These are phyloP conservation scores for Triticum monococcum DNA, from an alignment of 176 grass and related monocot genomes.

Conservation along the genomic window DNA sequence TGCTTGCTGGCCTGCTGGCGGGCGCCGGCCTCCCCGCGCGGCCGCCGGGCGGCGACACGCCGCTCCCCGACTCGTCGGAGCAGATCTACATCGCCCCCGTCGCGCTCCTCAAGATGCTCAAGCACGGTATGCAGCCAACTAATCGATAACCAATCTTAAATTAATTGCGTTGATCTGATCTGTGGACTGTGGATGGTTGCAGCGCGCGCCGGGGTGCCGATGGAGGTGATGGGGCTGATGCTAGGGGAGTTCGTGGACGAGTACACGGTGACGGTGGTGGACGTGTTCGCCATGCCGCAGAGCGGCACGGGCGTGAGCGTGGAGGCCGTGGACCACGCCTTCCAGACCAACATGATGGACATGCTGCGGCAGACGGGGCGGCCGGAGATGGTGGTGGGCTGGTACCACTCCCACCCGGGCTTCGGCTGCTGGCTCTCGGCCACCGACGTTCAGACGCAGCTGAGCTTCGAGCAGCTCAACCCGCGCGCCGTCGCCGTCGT, in stretches of 20 bases:
- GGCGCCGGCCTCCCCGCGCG: not conserved
- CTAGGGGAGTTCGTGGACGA: constrained; percentile 94
- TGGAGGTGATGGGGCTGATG: constrained; percentile 99
- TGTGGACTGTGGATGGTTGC: not conserved
- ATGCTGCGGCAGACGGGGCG: constrained; percentile 97
- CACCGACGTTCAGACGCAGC: constrained; percentile 65
- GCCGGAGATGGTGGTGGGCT: constrained; percentile 18
- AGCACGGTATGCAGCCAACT: constrained; percentile 54
- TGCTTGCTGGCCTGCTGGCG: not conserved
- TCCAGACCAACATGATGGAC: constrained; percentile 97
- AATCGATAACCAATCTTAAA: not conserved
- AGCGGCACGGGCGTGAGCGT: constrained; percentile 92
- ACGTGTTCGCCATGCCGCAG: constrained; percentile 97
- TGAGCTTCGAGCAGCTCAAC: constrained; percentile 73
- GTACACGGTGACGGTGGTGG: constrained; percentile 91
- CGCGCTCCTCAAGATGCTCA: constrained; percentile 98
- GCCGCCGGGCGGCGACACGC: constrained; percentile 23
- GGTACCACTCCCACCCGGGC: constrained; percentile 18
- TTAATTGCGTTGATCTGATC: not conserved
- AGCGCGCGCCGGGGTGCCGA: constrained; percentile 84
- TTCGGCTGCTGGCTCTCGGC: constrained; percentile 80
- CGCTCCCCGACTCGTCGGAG: constrained; percentile 92
- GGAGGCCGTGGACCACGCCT: constrained; percentile 90
- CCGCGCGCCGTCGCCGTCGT: constrained; percentile 69
- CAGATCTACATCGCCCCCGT: constrained; percentile 97